phyloP scores from a whole-genome alignment of 108 stramenopile genomes.

The Epithemia pelagica region DNA sequence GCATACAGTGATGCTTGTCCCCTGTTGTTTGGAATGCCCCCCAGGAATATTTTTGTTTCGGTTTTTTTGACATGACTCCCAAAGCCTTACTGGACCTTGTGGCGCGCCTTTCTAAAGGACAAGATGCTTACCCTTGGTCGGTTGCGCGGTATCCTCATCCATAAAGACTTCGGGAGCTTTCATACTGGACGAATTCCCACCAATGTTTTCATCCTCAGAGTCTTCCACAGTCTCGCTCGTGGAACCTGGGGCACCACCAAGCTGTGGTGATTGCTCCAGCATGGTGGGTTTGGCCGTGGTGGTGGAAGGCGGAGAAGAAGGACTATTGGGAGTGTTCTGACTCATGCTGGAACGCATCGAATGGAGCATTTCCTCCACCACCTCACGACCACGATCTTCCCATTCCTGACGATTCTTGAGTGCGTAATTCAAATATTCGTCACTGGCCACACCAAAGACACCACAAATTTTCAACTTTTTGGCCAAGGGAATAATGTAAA shows the following conservation, averaged over 20 bases:
- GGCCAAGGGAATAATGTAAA: conserved; percentile 21
- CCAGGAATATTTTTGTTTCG: too few relatives aligned
- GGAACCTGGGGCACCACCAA: background rate
- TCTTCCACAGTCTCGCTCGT: background rate
- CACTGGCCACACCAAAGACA: background rate
- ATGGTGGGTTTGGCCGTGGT: background rate
- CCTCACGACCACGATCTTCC: conserved; percentile 14
- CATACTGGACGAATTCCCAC: background rate
- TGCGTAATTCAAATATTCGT: background rate
- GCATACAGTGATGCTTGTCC: too few relatives aligned
- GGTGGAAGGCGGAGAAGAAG: background rate
- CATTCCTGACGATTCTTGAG: conserved; percentile 8
- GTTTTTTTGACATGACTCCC: too few relatives aligned
- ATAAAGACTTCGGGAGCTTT: background rate
- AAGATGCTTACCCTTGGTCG: too few relatives aligned
- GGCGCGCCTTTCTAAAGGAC: too few relatives aligned
- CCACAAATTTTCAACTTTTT: conserved; percentile 12
- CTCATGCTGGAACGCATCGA: conserved; percentile 4
- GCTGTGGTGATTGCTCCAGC: background rate
- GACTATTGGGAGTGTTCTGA: background rate
- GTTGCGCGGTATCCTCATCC: background rate
- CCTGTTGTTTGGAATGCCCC: too few relatives aligned
- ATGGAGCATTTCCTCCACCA: background rate
- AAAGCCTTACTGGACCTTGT: too few relatives aligned
- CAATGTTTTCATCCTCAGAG: background rate